Conservation (phyloP, 108 stramenopile species). For the Fragilaria radians region DNA sequence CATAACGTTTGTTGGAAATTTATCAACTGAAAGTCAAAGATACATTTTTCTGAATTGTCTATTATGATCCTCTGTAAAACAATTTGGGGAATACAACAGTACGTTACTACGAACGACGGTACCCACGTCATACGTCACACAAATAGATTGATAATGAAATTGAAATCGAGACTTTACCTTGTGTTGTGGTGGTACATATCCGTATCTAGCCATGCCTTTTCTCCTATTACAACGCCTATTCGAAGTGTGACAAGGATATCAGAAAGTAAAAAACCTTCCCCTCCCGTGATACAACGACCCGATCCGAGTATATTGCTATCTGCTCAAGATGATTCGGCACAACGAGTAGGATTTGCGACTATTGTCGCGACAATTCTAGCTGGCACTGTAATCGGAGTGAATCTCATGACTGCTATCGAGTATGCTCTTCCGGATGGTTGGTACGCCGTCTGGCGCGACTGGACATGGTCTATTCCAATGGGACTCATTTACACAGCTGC, state of each 20-base stretch:
- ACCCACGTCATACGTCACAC: no score
- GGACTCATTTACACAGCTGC: conserved; percentile 68
- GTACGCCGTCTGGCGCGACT: conserved; percentile 50
- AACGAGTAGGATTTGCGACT: conserved; percentile 33
- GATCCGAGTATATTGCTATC: conserved; percentile 61
- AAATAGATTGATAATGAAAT: no score
- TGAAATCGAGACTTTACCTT: no score
- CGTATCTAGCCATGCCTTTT: neutral
- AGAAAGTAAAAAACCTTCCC: neutral
- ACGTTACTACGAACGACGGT: no score
- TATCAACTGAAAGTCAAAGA: no score
- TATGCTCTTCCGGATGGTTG: conserved; percentile 47
- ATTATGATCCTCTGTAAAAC: no score
- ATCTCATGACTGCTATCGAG: conserved; percentile 35
- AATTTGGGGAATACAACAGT: no score
- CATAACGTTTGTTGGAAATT: no score
- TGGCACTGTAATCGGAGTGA: conserved; percentile 40
- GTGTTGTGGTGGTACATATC: no score
- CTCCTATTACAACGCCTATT: neutral
- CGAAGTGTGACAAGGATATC: neutral
- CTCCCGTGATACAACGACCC: conserved; percentile 32
- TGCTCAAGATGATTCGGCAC: conserved; percentile 34
- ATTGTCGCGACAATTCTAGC: conserved; percentile 32
- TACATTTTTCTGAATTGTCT: no score
- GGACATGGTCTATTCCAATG: conserved; percentile 58